Base-by-base conservation (phyloP, 2,329 filamentous ascomycete species). In the Keithomyces neogunnii region DNA sequence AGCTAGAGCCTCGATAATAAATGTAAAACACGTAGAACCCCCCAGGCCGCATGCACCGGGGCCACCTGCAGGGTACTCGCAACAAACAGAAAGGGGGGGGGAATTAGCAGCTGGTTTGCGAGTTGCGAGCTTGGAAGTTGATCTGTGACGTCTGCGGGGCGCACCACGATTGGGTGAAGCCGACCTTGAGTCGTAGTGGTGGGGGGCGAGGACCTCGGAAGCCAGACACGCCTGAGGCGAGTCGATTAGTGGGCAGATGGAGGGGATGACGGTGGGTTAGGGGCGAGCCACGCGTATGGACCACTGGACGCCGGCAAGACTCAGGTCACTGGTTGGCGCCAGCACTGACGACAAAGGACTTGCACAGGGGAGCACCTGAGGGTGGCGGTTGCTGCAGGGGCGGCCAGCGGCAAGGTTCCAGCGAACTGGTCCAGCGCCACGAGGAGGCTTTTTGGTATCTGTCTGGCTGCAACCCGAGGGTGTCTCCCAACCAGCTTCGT, bases 121-220 rank as follows among this genome's bases (percentile, higher is more conserved):
- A 35, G 33, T 35, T 35, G 19, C 19, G 19, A 19, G 19, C 11
- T 35, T 19, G 6, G 30, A 33, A 31, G 28, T 29, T 28, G 31
- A 44, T 49, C 42, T 51, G 49, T 51, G 49, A 51, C 49, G 49
- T 51, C 49, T 51, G 49, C 49, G 49, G 49, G 49, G 49, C 49
- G 44, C 44, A 42, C 43, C 35, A 26, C 11, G 11, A 5, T 31
- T 47, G 33, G 4, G 40, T 31, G 46, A 30, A 42, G 35, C 13
- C 13, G 13, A n/a, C n/a, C 32, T 10, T 45, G 44, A 36, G 35
- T 42, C 44, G 44, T 33, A 36, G 43, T 51, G 35, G 33, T 44
- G 30, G 49, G n/a, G 35, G 45, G 35, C 36, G 49, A 30, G 35
- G 49, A 13, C 11, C 11, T 42, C 39, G 11, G 11, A n/a, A 42